These are phyloP conservation scores for Plectranthus barbatus DNA, from an alignment of 257 asterid genomes.

Conservation along the genomic window DNA sequence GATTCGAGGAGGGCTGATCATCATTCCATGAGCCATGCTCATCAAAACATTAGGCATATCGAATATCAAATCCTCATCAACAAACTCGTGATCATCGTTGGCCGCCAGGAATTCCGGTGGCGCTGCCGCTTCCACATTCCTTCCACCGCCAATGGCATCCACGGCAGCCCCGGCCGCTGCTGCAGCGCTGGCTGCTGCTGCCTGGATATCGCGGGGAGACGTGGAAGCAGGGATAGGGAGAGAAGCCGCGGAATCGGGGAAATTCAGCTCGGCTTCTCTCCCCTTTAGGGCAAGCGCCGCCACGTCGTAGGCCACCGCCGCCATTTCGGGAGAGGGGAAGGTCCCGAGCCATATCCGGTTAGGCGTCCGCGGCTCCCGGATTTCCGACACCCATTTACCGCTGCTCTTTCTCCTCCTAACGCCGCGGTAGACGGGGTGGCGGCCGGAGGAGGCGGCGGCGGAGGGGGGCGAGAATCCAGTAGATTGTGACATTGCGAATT, in stretches of 20 bases:
- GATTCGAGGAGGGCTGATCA: conserved; percentile 61
- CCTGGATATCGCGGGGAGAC: conserved; percentile 52
- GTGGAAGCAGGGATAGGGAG: conserved; percentile 53
- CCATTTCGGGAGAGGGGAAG: conserved; percentile 51
- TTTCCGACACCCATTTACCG: conserved; percentile 56
- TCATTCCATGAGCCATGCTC: conserved; percentile 70
- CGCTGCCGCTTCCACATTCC: neutral
- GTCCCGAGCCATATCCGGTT: conserved; percentile 58
- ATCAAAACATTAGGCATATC: conserved; percentile 62
- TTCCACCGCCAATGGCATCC: conserved; percentile 26
- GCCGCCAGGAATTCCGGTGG: neutral
- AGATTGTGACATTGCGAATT: conserved; percentile 19
- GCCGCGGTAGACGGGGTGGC: conserved; percentile 45
- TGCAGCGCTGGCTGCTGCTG: conserved; percentile 54
- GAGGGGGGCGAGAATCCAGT: neutral
- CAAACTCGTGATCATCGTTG: conserved; percentile 21
- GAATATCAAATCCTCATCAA: conserved; percentile 64
- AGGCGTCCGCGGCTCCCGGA: conserved; percentile 48
- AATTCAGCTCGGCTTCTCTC: conserved; percentile 36
- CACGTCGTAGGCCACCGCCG: conserved; percentile 52
- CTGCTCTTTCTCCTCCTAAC: conserved; percentile 45
- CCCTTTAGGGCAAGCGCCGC: conserved; percentile 52
- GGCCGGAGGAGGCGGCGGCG: conserved; percentile 18
- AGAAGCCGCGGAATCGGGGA: conserved; percentile 32
- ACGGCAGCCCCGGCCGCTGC: conserved; percentile 58